Evolutionary conservation across 1,284 basidiomycete genomes (phyloP).

Genomic region (Volvariella volvacea): DNA sequence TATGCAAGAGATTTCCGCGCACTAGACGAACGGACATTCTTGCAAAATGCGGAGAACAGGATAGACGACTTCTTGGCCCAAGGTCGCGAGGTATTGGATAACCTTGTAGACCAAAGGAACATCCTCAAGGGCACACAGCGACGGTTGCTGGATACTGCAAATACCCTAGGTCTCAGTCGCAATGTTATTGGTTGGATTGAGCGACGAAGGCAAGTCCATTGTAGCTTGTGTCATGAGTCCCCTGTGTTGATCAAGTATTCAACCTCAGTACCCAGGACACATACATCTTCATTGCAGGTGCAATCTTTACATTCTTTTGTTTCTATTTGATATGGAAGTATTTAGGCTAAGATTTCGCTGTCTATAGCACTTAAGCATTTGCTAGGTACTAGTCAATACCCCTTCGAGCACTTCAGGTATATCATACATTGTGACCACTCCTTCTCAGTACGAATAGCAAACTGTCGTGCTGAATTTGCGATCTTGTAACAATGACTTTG

Average conservation of each 20-base stretch:
- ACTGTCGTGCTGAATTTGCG: too few relatives aligned
- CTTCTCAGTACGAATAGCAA: background rate
- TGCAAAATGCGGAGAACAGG: constrained; percentile 72
- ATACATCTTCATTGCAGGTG: constrained; percentile 84
- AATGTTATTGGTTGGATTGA: constrained; percentile 96
- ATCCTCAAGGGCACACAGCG: constrained; percentile 89
- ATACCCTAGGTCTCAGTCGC: constrained; percentile 86
- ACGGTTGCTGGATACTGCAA: constrained; percentile 80
- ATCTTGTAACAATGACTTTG: too few relatives aligned
- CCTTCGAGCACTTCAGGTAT: too few relatives aligned
- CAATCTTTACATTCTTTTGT: constrained; percentile 81
- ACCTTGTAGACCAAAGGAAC: constrained; percentile 85
- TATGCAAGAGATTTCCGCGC: constrained; percentile 62
- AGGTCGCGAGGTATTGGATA: constrained; percentile 84
- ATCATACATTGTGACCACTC: background rate
- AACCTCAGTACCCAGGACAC: constrained; percentile 85
- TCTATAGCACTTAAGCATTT: too few relatives aligned
- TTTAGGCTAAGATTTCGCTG: constrained; percentile 59
- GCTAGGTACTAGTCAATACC: too few relatives aligned
- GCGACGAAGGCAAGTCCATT: constrained; percentile 61
- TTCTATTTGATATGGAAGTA: constrained; percentile 90
- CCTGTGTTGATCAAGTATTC: constrained; percentile 4
- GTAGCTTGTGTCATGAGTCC: constrained; percentile 1
- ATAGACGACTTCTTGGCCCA: constrained; percentile 89
- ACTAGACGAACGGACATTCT: constrained; percentile 80